phyloP scores from a whole-genome alignment of 768 basidiomycete species.

The Auricularia heimuer region DNA sequence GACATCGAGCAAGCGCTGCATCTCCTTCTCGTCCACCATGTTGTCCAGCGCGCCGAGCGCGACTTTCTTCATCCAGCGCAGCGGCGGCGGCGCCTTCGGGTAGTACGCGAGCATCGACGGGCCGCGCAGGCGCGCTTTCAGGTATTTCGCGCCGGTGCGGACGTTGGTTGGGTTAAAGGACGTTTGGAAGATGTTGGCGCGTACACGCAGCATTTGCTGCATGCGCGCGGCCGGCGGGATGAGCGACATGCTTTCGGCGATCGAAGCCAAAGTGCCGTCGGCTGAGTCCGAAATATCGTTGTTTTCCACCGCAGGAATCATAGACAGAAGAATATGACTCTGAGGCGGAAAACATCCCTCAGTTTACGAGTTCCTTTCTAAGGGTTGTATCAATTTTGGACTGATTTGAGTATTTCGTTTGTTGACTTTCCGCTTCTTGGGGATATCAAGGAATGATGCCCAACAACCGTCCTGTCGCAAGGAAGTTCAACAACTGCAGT shows the following conservation, averaged over 20 bases:
- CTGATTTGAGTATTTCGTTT: too few species aligned
- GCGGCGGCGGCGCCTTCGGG: slow-evolving; percentile 28
- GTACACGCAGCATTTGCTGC: slow-evolving; percentile 30
- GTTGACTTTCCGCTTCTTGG: too few species aligned
- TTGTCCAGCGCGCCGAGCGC: slow-evolving; percentile 33
- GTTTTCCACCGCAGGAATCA: background rate
- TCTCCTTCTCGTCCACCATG: slow-evolving; percentile 56
- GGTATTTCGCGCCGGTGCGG: slow-evolving; percentile 88
- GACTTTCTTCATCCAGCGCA: slow-evolving; percentile 47
- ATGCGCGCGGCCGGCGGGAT: background rate
- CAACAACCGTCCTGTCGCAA: too few species aligned
- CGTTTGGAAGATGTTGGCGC: slow-evolving; percentile 74
- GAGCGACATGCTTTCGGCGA: background rate
- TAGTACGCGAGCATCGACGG: slow-evolving; percentile 84
- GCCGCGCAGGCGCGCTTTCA: slow-evolving; percentile 70
- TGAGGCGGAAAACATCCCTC: too few species aligned
- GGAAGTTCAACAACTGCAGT: too few species aligned
- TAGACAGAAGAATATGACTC: too few species aligned
- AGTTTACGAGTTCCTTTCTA: too few species aligned
- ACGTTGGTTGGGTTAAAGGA: slow-evolving; percentile 73
- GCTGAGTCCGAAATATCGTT: background rate
- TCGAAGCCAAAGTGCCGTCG: background rate
- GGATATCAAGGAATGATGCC: too few species aligned
- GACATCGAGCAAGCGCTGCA: slow-evolving; percentile 58
- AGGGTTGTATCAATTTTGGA: too few species aligned